Percentiles rank a stretch among this genome's conserved stretches.
Conservation (phyloP, 805 yeast genomes). For the Pichia sporocuriosa region DNA sequence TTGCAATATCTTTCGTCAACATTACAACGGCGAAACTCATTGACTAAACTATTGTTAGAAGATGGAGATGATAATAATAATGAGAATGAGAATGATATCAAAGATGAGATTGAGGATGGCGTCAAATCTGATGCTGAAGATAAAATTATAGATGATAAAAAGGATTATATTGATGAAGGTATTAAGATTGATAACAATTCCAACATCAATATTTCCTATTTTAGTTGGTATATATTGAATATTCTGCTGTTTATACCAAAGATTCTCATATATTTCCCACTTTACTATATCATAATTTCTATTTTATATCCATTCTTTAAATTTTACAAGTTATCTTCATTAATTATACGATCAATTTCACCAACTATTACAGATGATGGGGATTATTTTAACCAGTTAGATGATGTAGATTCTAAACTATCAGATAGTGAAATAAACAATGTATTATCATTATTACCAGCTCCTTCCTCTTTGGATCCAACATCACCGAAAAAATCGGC, state of each 20-base stretch:
- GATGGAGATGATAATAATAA: background rate
- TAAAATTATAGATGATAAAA: no score
- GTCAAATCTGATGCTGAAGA: background rate
- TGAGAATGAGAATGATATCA: background rate
- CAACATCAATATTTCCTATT: no score
- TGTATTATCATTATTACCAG: no score
- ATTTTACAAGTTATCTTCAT: background rate
- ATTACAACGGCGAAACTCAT: background rate
- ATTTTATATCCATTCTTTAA: conserved; percentile 4
- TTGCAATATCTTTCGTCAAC: conserved; percentile 4
- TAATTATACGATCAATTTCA: no score
- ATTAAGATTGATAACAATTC: no score
- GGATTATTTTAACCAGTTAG: no score
- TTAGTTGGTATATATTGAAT: no score
- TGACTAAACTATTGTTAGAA: background rate
- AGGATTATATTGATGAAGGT: no score
- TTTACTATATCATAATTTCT: conserved; percentile 1
- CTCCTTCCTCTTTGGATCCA: background rate
- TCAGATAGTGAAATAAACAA: no score
- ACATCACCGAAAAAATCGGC: background rate
- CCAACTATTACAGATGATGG: background rate
- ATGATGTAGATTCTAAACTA: no score
- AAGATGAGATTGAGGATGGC: background rate
- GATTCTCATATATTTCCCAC: conserved; percentile 2
- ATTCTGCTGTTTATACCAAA: conserved; percentile 4